Percentiles rank a stretch among this genome's conserved stretches.
These are phyloP conservation scores for Hortaea sp. DNA, from an alignment of 2,329 filamentous ascomycete species.

Conservation along the genomic window DNA sequence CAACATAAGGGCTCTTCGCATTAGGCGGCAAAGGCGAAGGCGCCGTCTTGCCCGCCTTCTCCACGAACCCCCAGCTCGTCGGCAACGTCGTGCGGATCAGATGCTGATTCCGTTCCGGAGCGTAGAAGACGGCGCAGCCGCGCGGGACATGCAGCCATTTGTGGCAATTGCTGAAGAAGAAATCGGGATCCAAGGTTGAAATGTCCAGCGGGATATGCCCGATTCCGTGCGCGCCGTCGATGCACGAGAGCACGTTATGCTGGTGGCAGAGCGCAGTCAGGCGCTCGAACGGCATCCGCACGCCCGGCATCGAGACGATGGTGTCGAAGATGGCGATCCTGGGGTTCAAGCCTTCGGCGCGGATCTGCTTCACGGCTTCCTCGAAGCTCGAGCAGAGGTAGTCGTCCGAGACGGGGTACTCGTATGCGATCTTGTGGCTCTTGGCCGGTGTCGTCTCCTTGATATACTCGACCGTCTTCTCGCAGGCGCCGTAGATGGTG, in stretches of 20 bases:
- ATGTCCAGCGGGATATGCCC: constrained; percentile 70
- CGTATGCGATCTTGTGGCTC: constrained; percentile 47
- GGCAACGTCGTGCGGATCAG: constrained; percentile 66
- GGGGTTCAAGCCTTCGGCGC: constrained; percentile 49
- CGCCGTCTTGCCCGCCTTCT: constrained; percentile 23
- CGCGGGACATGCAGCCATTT: constrained; percentile 83
- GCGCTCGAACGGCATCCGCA: constrained; percentile 67
- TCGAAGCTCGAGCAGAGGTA: constrained; percentile 55
- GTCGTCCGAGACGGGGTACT: constrained; percentile 61
- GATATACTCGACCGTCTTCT: constrained; percentile 61
- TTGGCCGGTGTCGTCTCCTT: constrained; percentile 53
- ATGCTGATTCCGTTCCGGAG: constrained; percentile 64
- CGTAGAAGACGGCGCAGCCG: constrained; percentile 71
- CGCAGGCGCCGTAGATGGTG: constrained; percentile 69
- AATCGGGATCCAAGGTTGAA: constrained; percentile 60
- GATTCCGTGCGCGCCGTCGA: constrained; percentile 79
- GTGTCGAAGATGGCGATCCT: constrained; percentile 68
- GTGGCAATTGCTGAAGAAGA: constrained; percentile 78
- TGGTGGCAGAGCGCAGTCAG: constrained; percentile 56
- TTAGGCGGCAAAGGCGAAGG: constrained; percentile 32
- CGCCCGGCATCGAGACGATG: constrained; percentile 67
- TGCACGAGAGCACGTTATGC: constrained; percentile 57
- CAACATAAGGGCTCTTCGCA: constrained; percentile 51
- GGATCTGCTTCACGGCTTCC: constrained; percentile 43
- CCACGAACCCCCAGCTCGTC: constrained; percentile 68